These are phyloP conservation scores for Heimioporus sp. DNA, from an alignment of 768 basidiomycete genomes.

Conservation along the genomic window DNA sequence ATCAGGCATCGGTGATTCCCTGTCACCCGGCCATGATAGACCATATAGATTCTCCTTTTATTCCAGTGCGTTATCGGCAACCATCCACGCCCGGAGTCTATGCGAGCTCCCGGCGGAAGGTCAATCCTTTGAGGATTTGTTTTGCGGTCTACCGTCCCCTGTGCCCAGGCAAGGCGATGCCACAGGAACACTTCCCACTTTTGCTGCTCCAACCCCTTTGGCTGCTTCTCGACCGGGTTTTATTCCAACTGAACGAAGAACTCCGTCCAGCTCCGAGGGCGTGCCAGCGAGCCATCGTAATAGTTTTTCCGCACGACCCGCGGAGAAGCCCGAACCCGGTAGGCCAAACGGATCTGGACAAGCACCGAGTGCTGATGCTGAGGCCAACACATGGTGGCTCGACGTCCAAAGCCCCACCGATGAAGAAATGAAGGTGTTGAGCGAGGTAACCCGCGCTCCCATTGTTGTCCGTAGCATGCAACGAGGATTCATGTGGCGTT, in stretches of 20 bases:
- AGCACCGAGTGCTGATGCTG: constrained; percentile 40
- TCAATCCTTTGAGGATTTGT: constrained; percentile 90
- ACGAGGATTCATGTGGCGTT: constrained; percentile 1
- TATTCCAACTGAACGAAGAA: constrained; percentile 8
- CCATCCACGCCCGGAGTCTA: constrained; percentile 91
- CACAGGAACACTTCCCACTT: constrained; percentile 1
- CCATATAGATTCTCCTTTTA: constrained; percentile 99
- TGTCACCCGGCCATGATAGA: constrained; percentile 67
- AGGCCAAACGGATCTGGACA: constrained; percentile 24
- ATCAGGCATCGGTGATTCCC: constrained; percentile 30
- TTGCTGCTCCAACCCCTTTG: constrained; percentile 9
- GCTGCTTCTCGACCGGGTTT: constrained; percentile 4
- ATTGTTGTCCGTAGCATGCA: background rate
- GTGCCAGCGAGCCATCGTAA: constrained; percentile 8
- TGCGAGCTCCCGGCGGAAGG: constrained; percentile 93
- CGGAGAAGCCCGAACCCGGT: constrained; percentile 19
- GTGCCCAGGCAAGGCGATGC: constrained; percentile 5
- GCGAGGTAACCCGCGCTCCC: constrained; percentile 56
- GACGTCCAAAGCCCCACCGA: constrained; percentile 93
- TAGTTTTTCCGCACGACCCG: constrained; percentile 15
- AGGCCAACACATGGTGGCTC: constrained; percentile 94
- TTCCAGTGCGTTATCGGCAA: constrained; percentile 86
- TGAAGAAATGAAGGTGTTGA: constrained; percentile 96
- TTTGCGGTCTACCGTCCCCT: constrained; percentile 48
- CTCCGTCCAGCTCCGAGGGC: constrained; percentile 4